phyloP scores from a whole-genome alignment of 495 filamentous ascomycete genomes.

The Daldinia decipiens region DNA sequence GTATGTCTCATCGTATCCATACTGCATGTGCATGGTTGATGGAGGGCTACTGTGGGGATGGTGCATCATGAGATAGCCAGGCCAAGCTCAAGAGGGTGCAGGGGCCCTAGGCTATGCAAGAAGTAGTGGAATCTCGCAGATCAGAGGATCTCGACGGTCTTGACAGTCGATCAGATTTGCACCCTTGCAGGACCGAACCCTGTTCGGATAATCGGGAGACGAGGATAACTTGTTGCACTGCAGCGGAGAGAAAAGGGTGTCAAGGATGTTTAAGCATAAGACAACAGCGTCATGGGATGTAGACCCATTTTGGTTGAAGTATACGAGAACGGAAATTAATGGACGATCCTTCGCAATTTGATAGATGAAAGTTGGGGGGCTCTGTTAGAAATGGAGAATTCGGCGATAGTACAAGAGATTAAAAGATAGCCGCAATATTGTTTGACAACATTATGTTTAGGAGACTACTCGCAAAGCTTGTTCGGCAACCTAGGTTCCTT shows the following conservation, averaged over 20 bases:
- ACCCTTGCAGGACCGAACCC: slow-evolving; percentile 37
- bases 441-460: neutral
- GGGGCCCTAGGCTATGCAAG: slow-evolving; percentile 32
- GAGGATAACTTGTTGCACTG: slow-evolving; percentile 44
- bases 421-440: slow-evolving; percentile 5
- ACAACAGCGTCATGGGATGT: slow-evolving; percentile 45
- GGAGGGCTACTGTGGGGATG: slow-evolving; percentile 44
- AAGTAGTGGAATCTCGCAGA: slow-evolving; percentile 42
- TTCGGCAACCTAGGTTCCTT: no score
- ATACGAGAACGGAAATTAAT: slow-evolving; percentile 32
- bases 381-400: slow-evolving; percentile 13
- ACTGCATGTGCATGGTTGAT: slow-evolving; percentile 44
- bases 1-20: slow-evolving; percentile 45
- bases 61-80: slow-evolving; percentile 42
- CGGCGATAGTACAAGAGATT: slow-evolving; percentile 6
- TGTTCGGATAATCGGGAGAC: slow-evolving; percentile 46
- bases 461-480: neutral
- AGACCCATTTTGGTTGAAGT: slow-evolving; percentile 28
- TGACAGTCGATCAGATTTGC: slow-evolving; percentile 46
- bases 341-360: slow-evolving; percentile 39
- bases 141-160: slow-evolving; percentile 44
- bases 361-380: slow-evolving; percentile 28
- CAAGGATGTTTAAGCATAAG: slow-evolving; percentile 46
- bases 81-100: slow-evolving; percentile 40
- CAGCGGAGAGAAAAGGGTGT: slow-evolving; percentile 48